Conservation (phyloP, 345 rosid species). For the Heritiera littoralis region DNA sequence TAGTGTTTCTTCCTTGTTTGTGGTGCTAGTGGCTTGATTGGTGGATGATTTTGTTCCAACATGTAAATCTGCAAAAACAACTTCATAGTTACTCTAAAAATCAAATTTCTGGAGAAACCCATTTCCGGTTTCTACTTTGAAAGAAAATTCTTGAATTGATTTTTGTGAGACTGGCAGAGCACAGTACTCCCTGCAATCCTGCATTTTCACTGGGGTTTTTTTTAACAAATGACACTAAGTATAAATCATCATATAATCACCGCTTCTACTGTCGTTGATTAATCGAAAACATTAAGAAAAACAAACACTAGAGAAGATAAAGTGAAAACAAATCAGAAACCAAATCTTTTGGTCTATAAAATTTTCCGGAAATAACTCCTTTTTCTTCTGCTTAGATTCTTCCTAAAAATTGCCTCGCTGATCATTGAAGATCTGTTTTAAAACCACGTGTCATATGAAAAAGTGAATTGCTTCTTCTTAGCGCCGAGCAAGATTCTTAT, state of each 20-base stretch:
- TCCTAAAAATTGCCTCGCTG: background rate
- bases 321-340: background rate
- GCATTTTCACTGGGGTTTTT: background rate
- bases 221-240: no score
- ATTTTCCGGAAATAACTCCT: background rate
- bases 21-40: no score
- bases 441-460: no score
- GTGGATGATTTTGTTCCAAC: no score
- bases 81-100: background rate
- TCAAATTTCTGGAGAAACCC: background rate
- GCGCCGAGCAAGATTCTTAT: no score
- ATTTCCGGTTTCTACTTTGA: background rate
- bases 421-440: background rate
- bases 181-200: background rate
- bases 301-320: background rate
- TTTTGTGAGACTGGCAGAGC: background rate
- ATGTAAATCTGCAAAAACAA: background rate
- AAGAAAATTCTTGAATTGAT: background rate
- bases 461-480: no score
- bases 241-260: no score
- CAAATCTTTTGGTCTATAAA: background rate
- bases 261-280: no score
- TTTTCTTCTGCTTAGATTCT: background rate
- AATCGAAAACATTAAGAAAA: background rate
- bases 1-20: no score